Base-by-base conservation (phyloP, 2,329 filamentous ascomycete species). In the Harringtonia aguacate region DNA sequence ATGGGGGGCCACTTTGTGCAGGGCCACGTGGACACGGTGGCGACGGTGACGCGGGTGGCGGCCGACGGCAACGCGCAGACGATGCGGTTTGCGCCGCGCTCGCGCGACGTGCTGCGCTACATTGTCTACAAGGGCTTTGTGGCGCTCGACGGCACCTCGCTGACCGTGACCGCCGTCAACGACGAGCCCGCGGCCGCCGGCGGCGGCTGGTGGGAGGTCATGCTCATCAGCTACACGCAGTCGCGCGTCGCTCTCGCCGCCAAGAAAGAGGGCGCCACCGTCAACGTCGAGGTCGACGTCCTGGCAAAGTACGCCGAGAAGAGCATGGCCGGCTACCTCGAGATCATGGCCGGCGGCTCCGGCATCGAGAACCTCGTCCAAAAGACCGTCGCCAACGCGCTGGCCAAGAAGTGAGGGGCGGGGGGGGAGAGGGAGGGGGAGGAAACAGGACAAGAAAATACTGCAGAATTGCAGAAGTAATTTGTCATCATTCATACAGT, bases 1-100 rank as follows among this genome's bases (percentile, higher is more conserved):
- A 97, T 98, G 87, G 92, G 94, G 38, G 92, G 92, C 1, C 92
- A 98, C 67, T 95, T 97, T 57, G 90, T 97, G 28, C 94, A 98
- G 66, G 92, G 92, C 34, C 92, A 98, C 63, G 90, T 98, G 48
- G 94, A 98, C 64, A 90, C 87, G 12, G 79, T 83, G 33, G 92
- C 90, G 0, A 76, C 74, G 36, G 84, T 98, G 48, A 59, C 81
- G 33, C 75, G 76, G 36, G 75, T 84, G 30, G 80, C 75, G 17
- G 79, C 81, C 4, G 92, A 98, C 63, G 88, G 90, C 46, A 95
- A 97, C 65, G 86, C 92, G 8, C 63, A 94, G 48, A 94, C 86
- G 1, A 84, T 97, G 62, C 77, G 90, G 31, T 80, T 98, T 62
- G 69, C 74, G 60, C 89, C 90, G 36, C 48, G 48, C 6, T 71